Evolutionary conservation across 1,139 yeast species (phyloP).

Genomic region (Hemisphaericaspora subhashii): DNA sequence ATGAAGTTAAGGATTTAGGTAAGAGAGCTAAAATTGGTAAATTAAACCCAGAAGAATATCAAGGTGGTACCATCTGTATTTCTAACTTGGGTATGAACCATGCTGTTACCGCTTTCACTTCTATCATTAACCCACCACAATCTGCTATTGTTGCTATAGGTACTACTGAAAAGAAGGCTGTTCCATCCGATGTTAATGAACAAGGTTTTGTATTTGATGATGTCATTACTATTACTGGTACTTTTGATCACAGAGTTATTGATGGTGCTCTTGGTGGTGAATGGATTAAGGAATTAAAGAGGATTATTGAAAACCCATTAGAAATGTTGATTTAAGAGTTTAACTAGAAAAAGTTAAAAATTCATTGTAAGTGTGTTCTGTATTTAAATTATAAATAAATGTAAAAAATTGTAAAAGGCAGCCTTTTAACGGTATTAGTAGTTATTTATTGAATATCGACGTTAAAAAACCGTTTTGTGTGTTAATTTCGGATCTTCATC

Average conservation of each 20-base stretch:
- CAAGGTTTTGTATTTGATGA: conserved; percentile 92
- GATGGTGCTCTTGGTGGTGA: conserved; percentile 99
- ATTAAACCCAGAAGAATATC: conserved; percentile 93
- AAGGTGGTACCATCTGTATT: conserved; percentile 98
- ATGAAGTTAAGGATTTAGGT: conserved; percentile 87
- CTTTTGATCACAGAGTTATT: conserved; percentile 95
- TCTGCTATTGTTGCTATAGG: conserved; percentile 92
- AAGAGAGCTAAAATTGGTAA: conserved; percentile 95
- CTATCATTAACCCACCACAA: conserved; percentile 98
- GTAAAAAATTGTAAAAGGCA: too few relatives aligned
- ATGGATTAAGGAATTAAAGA: conserved; percentile 89
- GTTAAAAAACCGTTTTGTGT: too few relatives aligned
- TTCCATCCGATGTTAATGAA: conserved; percentile 88
- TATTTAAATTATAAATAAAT: not conserved
- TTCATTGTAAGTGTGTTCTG: not conserved
- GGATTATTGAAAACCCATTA: conserved; percentile 91
- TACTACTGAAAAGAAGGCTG: conserved; percentile 88
- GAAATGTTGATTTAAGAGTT: conserved; percentile 88
- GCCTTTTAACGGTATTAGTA: too few relatives aligned
- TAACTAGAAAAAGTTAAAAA: too few relatives aligned
- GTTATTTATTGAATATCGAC: too few relatives aligned
- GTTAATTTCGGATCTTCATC: too few relatives aligned
- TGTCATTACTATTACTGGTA: conserved; percentile 88
- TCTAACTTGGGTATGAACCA: conserved; percentile 98
- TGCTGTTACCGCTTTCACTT: conserved; percentile 89